Evolutionary conservation across 495 filamentous ascomycete species (phyloP), one percentile per base, ranked within the genome.

Genomic region (Cladorrhinum samala): DNA sequence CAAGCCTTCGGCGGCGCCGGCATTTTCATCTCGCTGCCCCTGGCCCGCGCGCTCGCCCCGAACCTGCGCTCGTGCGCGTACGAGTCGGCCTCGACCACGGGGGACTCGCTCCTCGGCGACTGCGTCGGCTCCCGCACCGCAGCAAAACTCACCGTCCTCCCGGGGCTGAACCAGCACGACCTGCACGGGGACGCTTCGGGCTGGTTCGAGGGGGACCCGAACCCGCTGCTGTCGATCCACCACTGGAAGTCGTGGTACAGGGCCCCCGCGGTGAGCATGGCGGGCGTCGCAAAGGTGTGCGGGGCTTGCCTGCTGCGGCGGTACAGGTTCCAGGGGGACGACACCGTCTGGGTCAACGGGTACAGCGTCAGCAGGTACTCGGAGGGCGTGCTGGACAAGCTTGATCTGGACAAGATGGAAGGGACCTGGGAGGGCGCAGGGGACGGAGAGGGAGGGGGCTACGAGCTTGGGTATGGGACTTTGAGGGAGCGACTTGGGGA

Each of bases 1-100:
- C 82, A 85, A 69, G 83, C 82, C 13, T 87, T 80, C 59, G 84
- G 85, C 53, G 85, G 85, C 53, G 85, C 82, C 16, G 85, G 85
- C 58, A 73, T 84, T 18, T 87, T 87, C 55, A 67, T 89, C 24
- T 82, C 78, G 14, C 68, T 76, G 42, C 78, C 84, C 8, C 72
- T 88, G 9, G 77, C 83, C 6, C 68, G 72, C 17, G 63, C 77
- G 40, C 63, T 87, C 17, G 72, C 72, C 20, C 64, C 72, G n/a
- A 70, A 78, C 50, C 74, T 79, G 51, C 75, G 79, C 16, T 61
- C 72, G 36, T 86, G 83, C 63, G 72, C 72, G 36, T 76, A 62
- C 61, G 73, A 58, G 69, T 75, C 73, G 58, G 74, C 55, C 63
- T 74, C 57, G 68, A 68, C 57, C 63, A 62, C 77, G 7, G 84